phyloP scores from a whole-genome alignment of 192 early-diverging fungal species.

The Backusella sp. region DNA sequence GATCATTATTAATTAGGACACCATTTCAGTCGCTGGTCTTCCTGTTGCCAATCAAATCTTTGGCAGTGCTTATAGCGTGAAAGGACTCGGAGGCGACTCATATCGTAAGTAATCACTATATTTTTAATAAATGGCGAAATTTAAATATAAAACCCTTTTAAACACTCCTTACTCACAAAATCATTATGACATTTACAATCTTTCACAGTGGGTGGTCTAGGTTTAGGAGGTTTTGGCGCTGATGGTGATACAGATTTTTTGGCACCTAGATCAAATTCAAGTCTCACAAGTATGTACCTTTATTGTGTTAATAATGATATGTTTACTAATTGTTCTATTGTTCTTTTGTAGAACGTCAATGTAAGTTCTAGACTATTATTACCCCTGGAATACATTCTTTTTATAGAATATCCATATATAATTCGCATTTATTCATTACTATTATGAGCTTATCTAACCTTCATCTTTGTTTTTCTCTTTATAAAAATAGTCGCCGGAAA shows the following conservation, averaged over 20 bases:
- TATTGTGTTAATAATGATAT: neutral
- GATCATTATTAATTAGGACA: conserved; percentile 14
- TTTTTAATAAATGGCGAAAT: neutral
- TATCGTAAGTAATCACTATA: conserved; percentile 1
- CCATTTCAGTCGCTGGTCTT: conserved; percentile 22
- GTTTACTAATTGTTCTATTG: neutral
- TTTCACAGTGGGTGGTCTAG: conserved; percentile 22
- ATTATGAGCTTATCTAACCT: neutral
- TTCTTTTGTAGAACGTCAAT: conserved; percentile 18
- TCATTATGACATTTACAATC: neutral
- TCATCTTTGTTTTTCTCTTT: neutral
- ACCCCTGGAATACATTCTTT: neutral
- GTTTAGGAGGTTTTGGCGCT: conserved; percentile 23
- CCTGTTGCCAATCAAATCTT: conserved; percentile 24
- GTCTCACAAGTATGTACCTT: conserved; percentile 7
- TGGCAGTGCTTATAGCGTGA: conserved; percentile 26
- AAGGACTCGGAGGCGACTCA: conserved; percentile 8
- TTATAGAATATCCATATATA: neutral
- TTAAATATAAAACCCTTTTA: neutral
- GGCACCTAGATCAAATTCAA: conserved; percentile 8
- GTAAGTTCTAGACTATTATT: conserved; percentile 12
- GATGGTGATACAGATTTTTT: conserved; percentile 22
- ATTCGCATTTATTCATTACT: neutral
- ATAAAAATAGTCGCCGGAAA: conserved; percentile 3
- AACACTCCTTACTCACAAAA: neutral